A percentile compares a stretch with the other conserved stretches of the same genome.
phyloP scores from a whole-genome alignment of 2,329 filamentous ascomycete species.

The Ascochyta lentis region DNA sequence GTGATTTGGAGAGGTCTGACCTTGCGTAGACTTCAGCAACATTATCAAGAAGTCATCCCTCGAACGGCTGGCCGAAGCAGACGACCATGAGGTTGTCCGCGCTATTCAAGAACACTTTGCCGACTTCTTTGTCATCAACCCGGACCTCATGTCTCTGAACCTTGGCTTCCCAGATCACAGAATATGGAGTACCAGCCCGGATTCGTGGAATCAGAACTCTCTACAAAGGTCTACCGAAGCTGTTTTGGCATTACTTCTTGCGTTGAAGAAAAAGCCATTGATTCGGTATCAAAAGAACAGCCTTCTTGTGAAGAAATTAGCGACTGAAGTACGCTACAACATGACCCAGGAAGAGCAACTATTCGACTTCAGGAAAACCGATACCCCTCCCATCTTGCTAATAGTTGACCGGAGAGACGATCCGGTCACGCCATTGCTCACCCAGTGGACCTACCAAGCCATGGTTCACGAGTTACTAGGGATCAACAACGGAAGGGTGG shows the following conservation, averaged over 20 bases:
- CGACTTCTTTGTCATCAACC: conserved; percentile 93
- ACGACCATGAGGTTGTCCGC: conserved; percentile 96
- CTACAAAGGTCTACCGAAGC: conserved; percentile 88
- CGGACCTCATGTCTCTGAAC: conserved; percentile 85
- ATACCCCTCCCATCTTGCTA: conserved; percentile 91
- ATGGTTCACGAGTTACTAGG: conserved; percentile 98
- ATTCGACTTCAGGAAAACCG: conserved; percentile 93
- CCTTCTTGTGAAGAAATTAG: conserved; percentile 86
- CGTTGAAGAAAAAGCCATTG: conserved; percentile 94
- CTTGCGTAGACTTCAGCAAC: conserved; percentile 80
- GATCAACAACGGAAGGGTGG: conserved; percentile 92
- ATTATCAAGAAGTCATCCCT: conserved; percentile 95
- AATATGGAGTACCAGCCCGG: conserved; percentile 81
- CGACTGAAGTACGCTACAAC: conserved; percentile 88
- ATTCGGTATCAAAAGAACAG: conserved; percentile 95
- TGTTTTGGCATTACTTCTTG: conserved; percentile 79
- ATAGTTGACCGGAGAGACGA: conserved; percentile 92
- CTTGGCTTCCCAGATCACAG: conserved; percentile 74
- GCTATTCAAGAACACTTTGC: conserved; percentile 94
- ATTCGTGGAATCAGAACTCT: conserved; percentile 89
- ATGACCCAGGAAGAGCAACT: conserved; percentile 95
- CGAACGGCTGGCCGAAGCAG: conserved; percentile 91
- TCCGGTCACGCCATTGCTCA: conserved; percentile 90
- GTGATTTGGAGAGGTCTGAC: conserved; percentile 23
- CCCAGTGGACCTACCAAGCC: conserved; percentile 99